Percentiles rank a stretch among this genome's conserved stretches.
phyloP scores from a whole-genome alignment of 345 rosid species.

The Noccaea bulbosa region DNA sequence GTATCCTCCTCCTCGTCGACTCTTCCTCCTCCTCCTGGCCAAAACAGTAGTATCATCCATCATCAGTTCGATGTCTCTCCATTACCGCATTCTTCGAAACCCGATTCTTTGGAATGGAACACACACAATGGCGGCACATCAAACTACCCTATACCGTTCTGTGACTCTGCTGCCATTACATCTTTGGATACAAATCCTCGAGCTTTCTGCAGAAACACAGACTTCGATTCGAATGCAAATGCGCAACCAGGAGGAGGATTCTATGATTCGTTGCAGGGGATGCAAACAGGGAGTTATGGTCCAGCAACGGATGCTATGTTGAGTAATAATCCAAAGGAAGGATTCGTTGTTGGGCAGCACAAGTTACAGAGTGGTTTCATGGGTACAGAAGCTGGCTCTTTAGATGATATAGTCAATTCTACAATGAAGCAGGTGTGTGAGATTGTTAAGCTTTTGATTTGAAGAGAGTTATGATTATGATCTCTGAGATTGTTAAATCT shows the following conservation, averaged over 20 bases:
- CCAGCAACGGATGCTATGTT: constrained; percentile 47
- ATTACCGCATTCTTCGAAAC: constrained; percentile 38
- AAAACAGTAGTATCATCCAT: constrained; percentile 40
- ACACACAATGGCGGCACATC: constrained; percentile 38
- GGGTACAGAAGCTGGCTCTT: constrained; percentile 57
- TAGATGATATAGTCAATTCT: constrained; percentile 67
- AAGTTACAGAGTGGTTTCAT: constrained; percentile 54
- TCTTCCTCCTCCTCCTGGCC: constrained; percentile 49
- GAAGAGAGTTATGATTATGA: neutral
- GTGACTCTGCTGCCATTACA: constrained; percentile 38
- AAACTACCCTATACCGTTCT: constrained; percentile 45
- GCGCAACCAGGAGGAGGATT: constrained; percentile 38
- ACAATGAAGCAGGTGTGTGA: constrained; percentile 64
- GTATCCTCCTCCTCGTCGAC: constrained; percentile 54
- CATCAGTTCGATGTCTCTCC: constrained; percentile 48
- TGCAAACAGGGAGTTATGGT: constrained; percentile 45
- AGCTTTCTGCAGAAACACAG: constrained; percentile 43
- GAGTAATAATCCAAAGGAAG: constrained; percentile 47
- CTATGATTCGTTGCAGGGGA: constrained; percentile 46
- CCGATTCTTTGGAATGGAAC: constrained; percentile 52
- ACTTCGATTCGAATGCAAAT: constrained; percentile 50
- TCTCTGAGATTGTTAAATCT: constrained; percentile 14
- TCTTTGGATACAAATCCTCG: constrained; percentile 49
- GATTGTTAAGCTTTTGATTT: constrained; percentile 7
- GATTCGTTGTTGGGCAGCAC: constrained; percentile 52